phyloP scores from a whole-genome alignment of 2,329 filamentous ascomycete genomes.

The Sphaerulina vaccinii region DNA sequence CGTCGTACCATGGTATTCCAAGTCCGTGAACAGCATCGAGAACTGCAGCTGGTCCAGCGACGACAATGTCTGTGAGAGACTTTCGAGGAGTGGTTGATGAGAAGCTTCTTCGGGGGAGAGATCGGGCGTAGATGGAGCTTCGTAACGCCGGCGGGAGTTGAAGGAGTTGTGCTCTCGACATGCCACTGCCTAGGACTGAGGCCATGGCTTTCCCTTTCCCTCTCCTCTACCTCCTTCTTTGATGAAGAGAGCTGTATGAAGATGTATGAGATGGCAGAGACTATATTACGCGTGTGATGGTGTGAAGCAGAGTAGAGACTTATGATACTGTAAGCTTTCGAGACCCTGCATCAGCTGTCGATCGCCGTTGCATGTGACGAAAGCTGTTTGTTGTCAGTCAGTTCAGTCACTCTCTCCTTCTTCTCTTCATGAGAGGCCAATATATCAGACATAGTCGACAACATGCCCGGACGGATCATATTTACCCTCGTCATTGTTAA shows the following conservation, averaged over 20 bases:
- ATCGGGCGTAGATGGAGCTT: constrained; percentile 16
- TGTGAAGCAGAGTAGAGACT: background rate
- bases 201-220: no score
- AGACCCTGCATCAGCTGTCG: constrained; percentile 9
- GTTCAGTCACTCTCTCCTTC: no score
- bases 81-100: constrained; percentile 26
- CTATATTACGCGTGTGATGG: constrained; percentile 8
- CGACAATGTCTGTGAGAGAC: constrained; percentile 6
- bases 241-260: background rate
- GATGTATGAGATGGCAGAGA: background rate
- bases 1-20: constrained; percentile 37
- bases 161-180: constrained; percentile 14
- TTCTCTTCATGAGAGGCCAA: no score
- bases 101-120: constrained; percentile 26
- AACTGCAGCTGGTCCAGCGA: constrained; percentile 20
- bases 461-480: no score
- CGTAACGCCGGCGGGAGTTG: constrained; percentile 28
- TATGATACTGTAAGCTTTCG: constrained; percentile 1
- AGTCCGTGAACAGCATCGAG: constrained; percentile 31
- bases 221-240: no score
- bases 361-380: constrained; percentile 12
- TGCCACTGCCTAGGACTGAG: constrained; percentile 5
- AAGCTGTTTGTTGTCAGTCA: no score
- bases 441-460: no score
- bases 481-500: no score